A percentile compares a stretch with the other conserved stretches of the same genome.
Evolutionary conservation across 139 green algal genomes (phyloP).

Genomic region (Asterochloris sp.): DNA sequence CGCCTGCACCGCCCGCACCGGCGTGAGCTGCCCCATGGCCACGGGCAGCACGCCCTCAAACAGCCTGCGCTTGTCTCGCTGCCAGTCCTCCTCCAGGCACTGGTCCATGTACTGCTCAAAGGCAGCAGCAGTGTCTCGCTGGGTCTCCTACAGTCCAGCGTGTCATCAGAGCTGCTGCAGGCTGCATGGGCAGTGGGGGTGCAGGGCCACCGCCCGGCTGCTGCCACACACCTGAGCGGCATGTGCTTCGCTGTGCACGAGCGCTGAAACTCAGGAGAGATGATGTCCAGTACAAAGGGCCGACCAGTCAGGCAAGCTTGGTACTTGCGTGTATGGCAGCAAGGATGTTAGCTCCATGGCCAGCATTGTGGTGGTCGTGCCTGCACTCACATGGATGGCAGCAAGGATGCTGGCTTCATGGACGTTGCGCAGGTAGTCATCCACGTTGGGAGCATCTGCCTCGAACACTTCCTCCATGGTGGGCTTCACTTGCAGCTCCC

Average conservation of each 20-base stretch:
- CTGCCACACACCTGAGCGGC: not conserved
- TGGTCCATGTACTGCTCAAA: constrained; percentile 78
- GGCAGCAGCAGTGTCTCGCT: constrained; percentile 58
- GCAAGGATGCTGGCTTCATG: constrained; percentile 62
- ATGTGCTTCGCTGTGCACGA: not conserved
- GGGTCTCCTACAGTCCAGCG: constrained; percentile 54
- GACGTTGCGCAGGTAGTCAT: constrained; percentile 80
- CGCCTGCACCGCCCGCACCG: not conserved
- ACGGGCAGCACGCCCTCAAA: constrained; percentile 57
- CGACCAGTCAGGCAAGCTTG: not conserved
- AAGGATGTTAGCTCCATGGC: not conserved
- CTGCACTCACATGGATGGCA: constrained; percentile 47
- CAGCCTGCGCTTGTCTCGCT: constrained; percentile 64
- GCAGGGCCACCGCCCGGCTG: not conserved
- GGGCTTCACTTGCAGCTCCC: constrained; percentile 65
- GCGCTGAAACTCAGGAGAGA: too few species aligned
- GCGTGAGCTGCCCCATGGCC: constrained; percentile 10
- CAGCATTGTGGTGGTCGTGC: not conserved
- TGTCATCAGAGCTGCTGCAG: not conserved
- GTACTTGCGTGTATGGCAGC: not conserved
- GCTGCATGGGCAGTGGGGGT: too few species aligned
- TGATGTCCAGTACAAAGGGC: too few species aligned
- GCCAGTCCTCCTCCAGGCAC: constrained; percentile 64
- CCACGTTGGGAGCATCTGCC: constrained; percentile 59
- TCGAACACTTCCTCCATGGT: constrained; percentile 79